These are phyloP conservation scores for Citrullus colocynthis DNA, from an alignment of 306 rosid genomes.

Conservation along the genomic window DNA sequence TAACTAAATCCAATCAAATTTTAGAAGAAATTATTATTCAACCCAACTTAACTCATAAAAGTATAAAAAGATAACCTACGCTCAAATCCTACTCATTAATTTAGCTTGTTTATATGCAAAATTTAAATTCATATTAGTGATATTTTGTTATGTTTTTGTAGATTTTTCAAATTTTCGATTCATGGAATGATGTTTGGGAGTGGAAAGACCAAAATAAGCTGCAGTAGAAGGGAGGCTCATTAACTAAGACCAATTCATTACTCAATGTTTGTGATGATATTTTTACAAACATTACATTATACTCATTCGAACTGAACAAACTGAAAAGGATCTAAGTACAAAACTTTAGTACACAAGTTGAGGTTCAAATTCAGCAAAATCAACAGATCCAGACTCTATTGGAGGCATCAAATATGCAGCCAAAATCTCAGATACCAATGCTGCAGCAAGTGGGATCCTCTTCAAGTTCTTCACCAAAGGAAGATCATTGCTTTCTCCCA, in stretches of 20 bases:
- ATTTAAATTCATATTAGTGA: too few species aligned
- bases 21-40: too few species aligned
- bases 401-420: conserved; percentile 93
- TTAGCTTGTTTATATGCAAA: too few species aligned
- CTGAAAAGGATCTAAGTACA: conserved; percentile 12
- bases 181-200: not conserved
- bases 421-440: conserved; percentile 67
- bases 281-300: conserved; percentile 5
- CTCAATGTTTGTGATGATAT: conserved; percentile 8
- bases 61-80: too few species aligned
- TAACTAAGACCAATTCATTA: not conserved
- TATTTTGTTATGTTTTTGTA: too few species aligned
- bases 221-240: not conserved
- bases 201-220: not conserved
- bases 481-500: conserved; percentile 52
- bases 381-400: conserved; percentile 93
- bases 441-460: conserved; percentile 78
- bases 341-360: conserved; percentile 65
- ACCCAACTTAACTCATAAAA: too few species aligned
- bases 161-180: too few species aligned
- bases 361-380: conserved; percentile 80
- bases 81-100: too few species aligned
- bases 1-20: too few species aligned
- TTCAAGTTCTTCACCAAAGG: conserved; percentile 78
- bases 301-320: not conserved